phyloP scores from a whole-genome alignment of 192 early-diverging fungal genomes.

The Mortierella antarctica region DNA sequence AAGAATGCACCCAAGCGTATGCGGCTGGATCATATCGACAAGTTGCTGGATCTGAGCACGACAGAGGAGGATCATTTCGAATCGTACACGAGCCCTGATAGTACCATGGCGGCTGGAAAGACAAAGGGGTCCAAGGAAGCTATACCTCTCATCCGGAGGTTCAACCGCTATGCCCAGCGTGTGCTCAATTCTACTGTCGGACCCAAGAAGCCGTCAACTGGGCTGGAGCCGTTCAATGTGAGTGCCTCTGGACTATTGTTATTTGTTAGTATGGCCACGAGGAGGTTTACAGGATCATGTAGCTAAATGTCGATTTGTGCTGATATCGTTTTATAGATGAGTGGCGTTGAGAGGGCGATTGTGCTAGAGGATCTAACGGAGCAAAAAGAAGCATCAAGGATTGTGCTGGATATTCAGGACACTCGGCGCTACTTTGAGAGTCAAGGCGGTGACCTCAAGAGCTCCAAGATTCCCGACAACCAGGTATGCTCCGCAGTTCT shows the following conservation, averaged over 20 bases:
- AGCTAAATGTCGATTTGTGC: neutral
- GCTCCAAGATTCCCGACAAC: constrained; percentile 30
- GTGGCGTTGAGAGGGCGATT: constrained; percentile 67
- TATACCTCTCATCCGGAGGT: constrained; percentile 83
- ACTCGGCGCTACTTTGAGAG: constrained; percentile 81
- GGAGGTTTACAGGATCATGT: too few species aligned
- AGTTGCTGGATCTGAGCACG: constrained; percentile 82
- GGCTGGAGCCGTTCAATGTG: constrained; percentile 30
- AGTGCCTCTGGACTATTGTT: neutral
- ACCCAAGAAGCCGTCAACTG: constrained; percentile 20
- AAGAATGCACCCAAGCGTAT: constrained; percentile 54
- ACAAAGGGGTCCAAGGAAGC: constrained; percentile 58
- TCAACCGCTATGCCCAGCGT: constrained; percentile 89
- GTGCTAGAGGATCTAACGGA: constrained; percentile 76
- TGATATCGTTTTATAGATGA: constrained; percentile 51
- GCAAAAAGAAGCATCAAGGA: constrained; percentile 56
- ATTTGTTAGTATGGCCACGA: neutral
- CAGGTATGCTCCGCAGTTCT: constrained; percentile 1
- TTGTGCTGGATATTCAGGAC: constrained; percentile 80
- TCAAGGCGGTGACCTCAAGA: constrained; percentile 56
- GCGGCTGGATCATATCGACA: constrained; percentile 67
- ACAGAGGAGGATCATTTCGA: constrained; percentile 86
- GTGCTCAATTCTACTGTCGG: constrained; percentile 70
- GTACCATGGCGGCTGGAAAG: constrained; percentile 43
- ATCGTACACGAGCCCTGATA: constrained; percentile 31